Conservation (phyloP, 345 rosid species). For the Rhizophora apiculata region DNA sequence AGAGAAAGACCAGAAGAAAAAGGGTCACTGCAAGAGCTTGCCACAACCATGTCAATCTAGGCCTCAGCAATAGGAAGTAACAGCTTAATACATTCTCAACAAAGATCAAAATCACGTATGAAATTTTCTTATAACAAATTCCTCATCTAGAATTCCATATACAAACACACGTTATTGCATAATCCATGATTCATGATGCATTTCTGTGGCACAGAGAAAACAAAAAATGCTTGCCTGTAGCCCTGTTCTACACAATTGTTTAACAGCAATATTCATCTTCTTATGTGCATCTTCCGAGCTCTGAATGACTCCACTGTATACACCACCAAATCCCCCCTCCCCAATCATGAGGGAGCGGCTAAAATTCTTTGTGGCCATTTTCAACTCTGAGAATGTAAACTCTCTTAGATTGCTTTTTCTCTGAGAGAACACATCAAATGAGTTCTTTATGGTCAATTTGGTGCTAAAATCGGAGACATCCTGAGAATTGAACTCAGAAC, state of each 20-base stretch:
- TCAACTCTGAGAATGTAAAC: conserved; percentile 69
- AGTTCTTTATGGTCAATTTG: conserved; percentile 50
- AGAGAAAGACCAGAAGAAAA: too few species aligned
- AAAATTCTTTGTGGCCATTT: conserved; percentile 81
- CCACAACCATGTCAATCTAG: too few species aligned
- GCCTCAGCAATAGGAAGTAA: too few species aligned
- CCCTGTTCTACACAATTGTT: conserved; percentile 89
- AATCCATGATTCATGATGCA: neutral
- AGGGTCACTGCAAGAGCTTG: too few species aligned
- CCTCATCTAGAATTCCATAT: too few species aligned
- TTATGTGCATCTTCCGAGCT: conserved; percentile 52
- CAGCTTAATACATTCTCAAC: too few species aligned
- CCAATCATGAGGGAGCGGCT: conserved; percentile 89
- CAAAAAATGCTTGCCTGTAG: conserved; percentile 52
- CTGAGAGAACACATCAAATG: conserved; percentile 63
- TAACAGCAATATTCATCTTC: conserved; percentile 87
- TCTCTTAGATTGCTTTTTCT: conserved; percentile 69
- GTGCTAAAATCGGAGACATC: conserved; percentile 66
- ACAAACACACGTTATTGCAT: too few species aligned
- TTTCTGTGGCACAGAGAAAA: neutral
- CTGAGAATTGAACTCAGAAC: conserved; percentile 67
- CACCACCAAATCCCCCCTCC: conserved; percentile 96
- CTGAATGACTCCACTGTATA: conserved; percentile 61
- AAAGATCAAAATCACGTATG: too few species aligned
- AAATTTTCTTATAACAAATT: too few species aligned